Evolutionary conservation across 2,329 filamentous ascomycete species (phyloP).

Genomic region (Calonectria multiphialidica): DNA sequence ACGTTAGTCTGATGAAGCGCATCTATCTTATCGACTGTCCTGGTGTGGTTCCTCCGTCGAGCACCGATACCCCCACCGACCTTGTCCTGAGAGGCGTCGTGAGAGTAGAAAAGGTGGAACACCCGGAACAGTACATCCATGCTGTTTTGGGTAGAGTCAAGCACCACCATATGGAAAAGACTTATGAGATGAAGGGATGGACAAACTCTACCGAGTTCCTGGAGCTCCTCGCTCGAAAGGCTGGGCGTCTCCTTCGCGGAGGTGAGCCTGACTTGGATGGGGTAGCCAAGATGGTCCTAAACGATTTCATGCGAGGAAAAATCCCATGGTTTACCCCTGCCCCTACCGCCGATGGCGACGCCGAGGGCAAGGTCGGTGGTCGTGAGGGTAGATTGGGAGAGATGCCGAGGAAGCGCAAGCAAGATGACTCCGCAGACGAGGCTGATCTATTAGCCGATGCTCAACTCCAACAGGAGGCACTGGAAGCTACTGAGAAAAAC

Average conservation of each 20-base stretch:
- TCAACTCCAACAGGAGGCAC: slow-evolving; percentile 43
- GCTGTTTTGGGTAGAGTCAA: slow-evolving; percentile 86
- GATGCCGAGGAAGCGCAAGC: slow-evolving; percentile 85
- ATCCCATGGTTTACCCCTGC: slow-evolving; percentile 96
- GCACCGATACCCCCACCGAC: slow-evolving; percentile 85
- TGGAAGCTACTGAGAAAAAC: slow-evolving; percentile 42
- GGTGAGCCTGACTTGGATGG: slow-evolving; percentile 97
- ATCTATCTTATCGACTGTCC: slow-evolving; percentile 95
- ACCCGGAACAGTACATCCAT: slow-evolving; percentile 95
- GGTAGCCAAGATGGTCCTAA: slow-evolving; percentile 96
- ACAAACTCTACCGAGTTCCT: slow-evolving; percentile 84
- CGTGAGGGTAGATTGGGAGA: slow-evolving; percentile 85
- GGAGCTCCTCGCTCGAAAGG: slow-evolving; percentile 87
- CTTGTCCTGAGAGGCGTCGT: slow-evolving; percentile 92
- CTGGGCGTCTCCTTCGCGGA: slow-evolving; percentile 86
- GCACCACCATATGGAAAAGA: slow-evolving; percentile 88
- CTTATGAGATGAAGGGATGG: slow-evolving; percentile 89
- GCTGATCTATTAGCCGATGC: slow-evolving; percentile 50
- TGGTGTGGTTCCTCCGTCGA: slow-evolving; percentile 92
- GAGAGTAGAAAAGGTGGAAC: slow-evolving; percentile 94
- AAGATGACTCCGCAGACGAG: slow-evolving; percentile 63
- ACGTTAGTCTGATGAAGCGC: slow-evolving; percentile 93
- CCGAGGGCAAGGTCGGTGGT: slow-evolving; percentile 69
- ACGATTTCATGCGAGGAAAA: slow-evolving; percentile 95
- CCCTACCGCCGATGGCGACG: slow-evolving; percentile 69